Base-by-base conservation (phyloP, 495 filamentous ascomycete species). In the Trichoderma erinaceum region DNA sequence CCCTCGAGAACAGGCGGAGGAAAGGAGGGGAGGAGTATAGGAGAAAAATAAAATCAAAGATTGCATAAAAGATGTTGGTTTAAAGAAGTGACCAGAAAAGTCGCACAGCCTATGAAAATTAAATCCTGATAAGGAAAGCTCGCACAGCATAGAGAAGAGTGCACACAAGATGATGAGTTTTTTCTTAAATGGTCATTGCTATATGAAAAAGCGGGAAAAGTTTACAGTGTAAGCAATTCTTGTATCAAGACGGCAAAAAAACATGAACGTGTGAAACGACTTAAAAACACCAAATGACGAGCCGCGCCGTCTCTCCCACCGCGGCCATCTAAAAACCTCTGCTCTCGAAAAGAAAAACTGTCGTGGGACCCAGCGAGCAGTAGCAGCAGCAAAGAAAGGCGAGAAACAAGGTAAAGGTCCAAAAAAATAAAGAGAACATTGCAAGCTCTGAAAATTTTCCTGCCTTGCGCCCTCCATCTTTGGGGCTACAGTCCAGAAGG, bases 291-390 rank as follows among this genome's bases (percentile, higher is more conserved):
- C 50, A 21, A 70, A 70, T 67, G 68, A 75, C 67, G 64, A 71
- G 71, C 69, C 69, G 77, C 76, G 77, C 78, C 81, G 81, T 83
- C 81, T 77, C 81, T 83, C 81, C 81, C 81, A 81, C 75, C 81
- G 78, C 74, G 75, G 68, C 73, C 70, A 66, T 69, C 72, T 56
- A 71, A 32, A 18, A 46, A 23, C 44, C 41, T 52, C 65, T n/a
- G 25, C 63, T 21, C 63, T 38, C 41, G 63, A 16, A 52, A 50
- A 16, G 48, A 50, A 25, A 65, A 63, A 44, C 65, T 66, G 65
- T 66, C 65, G 65, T 66, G 65, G 65, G 65, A 46, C 65, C 65
- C 63, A 41, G 41, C 21, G 65, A 25, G 65, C 65, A 66, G 65
- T 43, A 66, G 69, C 67, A 64, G 69, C 61, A 25, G 68, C 65